Evolutionary conservation across 345 rosid genomes (phyloP), one percentile per base, ranked within the genome.

Genomic region (Camelina hispida): DNA sequence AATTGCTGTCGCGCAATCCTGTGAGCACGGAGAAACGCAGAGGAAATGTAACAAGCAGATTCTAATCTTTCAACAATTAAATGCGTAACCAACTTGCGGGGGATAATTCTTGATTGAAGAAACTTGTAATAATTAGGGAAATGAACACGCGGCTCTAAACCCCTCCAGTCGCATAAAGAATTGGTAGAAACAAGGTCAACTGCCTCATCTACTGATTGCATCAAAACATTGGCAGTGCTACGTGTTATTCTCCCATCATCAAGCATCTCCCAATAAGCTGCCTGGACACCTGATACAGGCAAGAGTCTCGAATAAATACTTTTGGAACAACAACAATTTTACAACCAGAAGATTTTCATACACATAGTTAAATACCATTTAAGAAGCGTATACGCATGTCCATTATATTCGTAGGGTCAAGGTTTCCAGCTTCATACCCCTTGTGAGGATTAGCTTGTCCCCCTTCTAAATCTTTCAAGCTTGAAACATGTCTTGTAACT

Each of bases 211-310:
- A 90, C 93, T 18, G 99, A 92, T 73, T 83, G 96, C 90, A 92
- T 92, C 84, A 92, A 81, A 68, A 92, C 67, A 73, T 79, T 90
- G 65, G 91, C 93, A 58, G 71, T 88, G 46, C 81, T 47, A 75
- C 81, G 94, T 10, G 77, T 80, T 40, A 92, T 87, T 82, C 98
- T 90, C 72, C 99, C 97, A 81, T 90, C 97, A 72, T 95, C 90
- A 55, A 92, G 87, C 99, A 92, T 92, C 43, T 44, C 89, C 99
- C 99, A 90, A 77, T 90, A 95, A 75, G 99, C 97, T 81, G 93
- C 85, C 61, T 90, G 97, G 71, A 92, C 96, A 73, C 97, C 98
- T 95, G 82, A 69, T 66, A 56, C 22, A 58, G 30, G 77, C 71
- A 79, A 58, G 40, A 56, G 40, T 25, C 66, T 62, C 46, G 1